These are phyloP conservation scores for Akanthomyces dipterigenus DNA, from an alignment of 2,329 filamentous ascomycete genomes.

Conservation along the genomic window DNA sequence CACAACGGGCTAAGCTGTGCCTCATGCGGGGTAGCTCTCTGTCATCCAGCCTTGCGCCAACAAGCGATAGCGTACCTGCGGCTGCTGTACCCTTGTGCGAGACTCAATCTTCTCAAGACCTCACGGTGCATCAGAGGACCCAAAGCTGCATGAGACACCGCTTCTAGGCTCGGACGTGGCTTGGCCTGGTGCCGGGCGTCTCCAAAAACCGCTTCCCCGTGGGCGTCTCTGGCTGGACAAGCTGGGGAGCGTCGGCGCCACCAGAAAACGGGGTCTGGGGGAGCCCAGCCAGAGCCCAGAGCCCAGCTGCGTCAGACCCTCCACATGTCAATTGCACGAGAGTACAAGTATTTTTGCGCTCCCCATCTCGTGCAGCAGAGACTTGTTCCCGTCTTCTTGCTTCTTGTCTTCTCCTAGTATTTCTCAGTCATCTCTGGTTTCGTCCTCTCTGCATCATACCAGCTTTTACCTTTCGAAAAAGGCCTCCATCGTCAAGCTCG, in stretches of 20 bases:
- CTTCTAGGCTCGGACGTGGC: conserved; percentile 6
- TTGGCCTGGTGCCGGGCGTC: neutral
- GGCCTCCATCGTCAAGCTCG: neutral
- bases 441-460: neutral
- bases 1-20: neutral
- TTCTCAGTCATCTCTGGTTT: neutral
- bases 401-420: neutral
- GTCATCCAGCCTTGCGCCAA: conserved; percentile 1
- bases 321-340: conserved; percentile 10
- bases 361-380: conserved; percentile 3
- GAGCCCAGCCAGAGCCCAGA: neutral
- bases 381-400: neutral
- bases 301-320: conserved; percentile 10
- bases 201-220: conserved; percentile 3
- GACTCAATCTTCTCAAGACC: neutral
- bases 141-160: neutral
- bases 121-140: neutral
- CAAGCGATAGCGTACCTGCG: neutral
- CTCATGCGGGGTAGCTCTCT: neutral
- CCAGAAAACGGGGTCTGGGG: conserved; percentile 5
- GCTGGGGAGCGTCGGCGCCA: conserved; percentile 6
- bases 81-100: neutral
- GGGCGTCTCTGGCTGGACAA: neutral
- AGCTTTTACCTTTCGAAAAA: no score
- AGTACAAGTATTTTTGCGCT: conserved; percentile 12